Evolutionary conservation across 1,139 yeast species (phyloP).

Genomic region (Sugiyamaella paludigena): DNA sequence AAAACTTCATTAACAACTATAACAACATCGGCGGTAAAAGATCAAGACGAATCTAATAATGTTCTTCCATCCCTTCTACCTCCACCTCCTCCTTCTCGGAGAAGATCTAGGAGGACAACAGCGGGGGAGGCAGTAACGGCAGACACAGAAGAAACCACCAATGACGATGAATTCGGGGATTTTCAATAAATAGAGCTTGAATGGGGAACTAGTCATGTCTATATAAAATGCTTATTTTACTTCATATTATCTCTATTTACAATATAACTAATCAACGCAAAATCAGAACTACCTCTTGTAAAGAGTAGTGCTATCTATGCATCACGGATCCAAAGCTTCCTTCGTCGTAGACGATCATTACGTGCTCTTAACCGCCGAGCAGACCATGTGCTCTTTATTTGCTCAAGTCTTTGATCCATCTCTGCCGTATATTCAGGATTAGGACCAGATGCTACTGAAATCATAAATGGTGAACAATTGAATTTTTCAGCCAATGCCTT

Average conservation of each 20-base stretch:
- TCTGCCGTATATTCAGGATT: slow-evolving; percentile 41
- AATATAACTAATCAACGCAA: too few relatives aligned
- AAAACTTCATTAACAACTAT: slow-evolving; percentile 3
- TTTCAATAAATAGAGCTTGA: slow-evolving; percentile 34
- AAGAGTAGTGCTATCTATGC: slow-evolving; percentile 35
- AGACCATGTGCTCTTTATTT: slow-evolving; percentile 51
- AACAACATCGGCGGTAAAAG: background rate
- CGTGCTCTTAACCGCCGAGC: slow-evolving; percentile 47
- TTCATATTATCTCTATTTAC: background rate
- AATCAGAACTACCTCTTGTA: too few relatives aligned
- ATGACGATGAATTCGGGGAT: slow-evolving; percentile 47
- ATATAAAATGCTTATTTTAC: background rate
- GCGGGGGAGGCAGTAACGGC: background rate
- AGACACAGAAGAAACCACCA: slow-evolving; percentile 3
- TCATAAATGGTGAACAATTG: slow-evolving; percentile 52
- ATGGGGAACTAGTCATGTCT: background rate
- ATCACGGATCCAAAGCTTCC: slow-evolving; percentile 61
- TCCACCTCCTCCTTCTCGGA: slow-evolving; percentile 25
- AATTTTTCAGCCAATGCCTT: slow-evolving; percentile 65
- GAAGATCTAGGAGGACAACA: background rate
- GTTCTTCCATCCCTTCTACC: slow-evolving; percentile 22
- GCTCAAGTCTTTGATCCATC: slow-evolving; percentile 46
- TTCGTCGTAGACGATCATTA: slow-evolving; percentile 55
- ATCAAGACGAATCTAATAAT: slow-evolving; percentile 12
- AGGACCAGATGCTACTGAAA: slow-evolving; percentile 51